Evolutionary conservation across 148 eudicot species (phyloP).

Genomic region (Arctostaphylos glauca): DNA sequence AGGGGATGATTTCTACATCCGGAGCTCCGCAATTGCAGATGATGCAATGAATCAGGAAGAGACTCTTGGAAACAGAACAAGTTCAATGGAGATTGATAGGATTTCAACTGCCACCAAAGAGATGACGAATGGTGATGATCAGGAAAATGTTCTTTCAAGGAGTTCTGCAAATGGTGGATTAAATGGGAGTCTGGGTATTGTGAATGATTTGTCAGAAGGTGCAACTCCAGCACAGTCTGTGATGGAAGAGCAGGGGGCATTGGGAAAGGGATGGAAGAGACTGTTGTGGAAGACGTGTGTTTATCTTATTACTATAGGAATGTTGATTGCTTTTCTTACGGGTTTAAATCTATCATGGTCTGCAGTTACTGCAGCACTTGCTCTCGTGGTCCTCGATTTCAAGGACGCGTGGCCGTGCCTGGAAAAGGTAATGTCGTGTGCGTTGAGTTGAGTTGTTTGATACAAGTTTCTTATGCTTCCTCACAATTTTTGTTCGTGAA

Average conservation of each 20-base stretch:
- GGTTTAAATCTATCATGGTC: constrained; percentile 82
- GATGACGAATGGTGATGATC: constrained; percentile 1
- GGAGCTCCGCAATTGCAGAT: background rate
- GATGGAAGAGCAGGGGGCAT: constrained; percentile 20
- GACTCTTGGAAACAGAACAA: constrained; percentile 34
- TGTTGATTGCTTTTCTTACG: constrained; percentile 52
- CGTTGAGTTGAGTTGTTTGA: background rate
- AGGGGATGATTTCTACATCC: background rate
- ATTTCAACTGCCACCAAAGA: constrained; percentile 37
- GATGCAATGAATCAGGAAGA: constrained; percentile 26
- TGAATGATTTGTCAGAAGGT: constrained; percentile 6
- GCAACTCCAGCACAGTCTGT: constrained; percentile 12
- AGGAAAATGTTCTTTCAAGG: constrained; percentile 13
- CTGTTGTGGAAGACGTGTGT: constrained; percentile 61
- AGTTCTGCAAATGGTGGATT: background rate
- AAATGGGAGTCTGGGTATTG: background rate
- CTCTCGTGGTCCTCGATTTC: constrained; percentile 62
- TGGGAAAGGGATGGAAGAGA: constrained; percentile 40
- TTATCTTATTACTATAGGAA: constrained; percentile 60
- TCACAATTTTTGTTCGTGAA: background rate
- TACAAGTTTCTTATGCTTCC: background rate
- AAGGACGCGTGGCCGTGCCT: constrained; percentile 23
- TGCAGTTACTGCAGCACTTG: constrained; percentile 73
- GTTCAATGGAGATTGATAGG: constrained; percentile 36
- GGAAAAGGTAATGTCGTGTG: constrained; percentile 47